Base-by-base conservation (phyloP, 2,329 filamentous ascomycete species). In the Apiospora kogelbergensis region DNA sequence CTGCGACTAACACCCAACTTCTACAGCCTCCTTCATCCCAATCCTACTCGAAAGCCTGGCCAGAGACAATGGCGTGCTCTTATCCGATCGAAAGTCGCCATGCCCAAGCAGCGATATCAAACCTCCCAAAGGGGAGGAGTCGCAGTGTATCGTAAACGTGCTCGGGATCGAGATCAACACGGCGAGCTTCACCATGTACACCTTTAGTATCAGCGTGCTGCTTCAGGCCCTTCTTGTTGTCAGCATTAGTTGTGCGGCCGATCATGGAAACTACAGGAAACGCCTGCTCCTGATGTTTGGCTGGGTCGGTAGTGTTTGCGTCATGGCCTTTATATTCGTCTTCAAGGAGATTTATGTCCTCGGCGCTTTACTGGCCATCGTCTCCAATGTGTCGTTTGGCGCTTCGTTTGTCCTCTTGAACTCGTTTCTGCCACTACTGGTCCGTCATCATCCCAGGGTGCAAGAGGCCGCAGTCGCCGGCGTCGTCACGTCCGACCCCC, bases 111-210 rank as follows among this genome's bases (percentile, higher is more conserved):
- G 86, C 70, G 85, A 89, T 70, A 90, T 86, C 71, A 84, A 82
- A 72, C 87, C 86, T 68, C 67, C 67, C 24, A 70, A 69, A 22
- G 77, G 77, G 53, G 82, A 84, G 73, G 83, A 84, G 53, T 86
- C 85, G 65, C 93, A 97, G 78, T 99, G 96, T 77, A 84, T 98
- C 70, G 89, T 98, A 70, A 89, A 91, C 72, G 84, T 98, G 6
- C 83, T 97, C 30, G 95, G 95, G 6, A 80, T 92, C 70, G 91
- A 97, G 76, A 91, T 99, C 82, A 98, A 98, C 80, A 98, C 95
- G 0, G 95, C 95, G 44, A 97, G 93, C 80, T 98, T 98, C 80
- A 95, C 94, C 78, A 97, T 98, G 94, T 98, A 98, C 81, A 98
- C 94, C 1, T 99, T 99, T 81, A 97, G 94, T 69, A 84, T 97